Base-by-base conservation (phyloP, 805 yeast species). In the Metschnikowia gelsemii region DNA sequence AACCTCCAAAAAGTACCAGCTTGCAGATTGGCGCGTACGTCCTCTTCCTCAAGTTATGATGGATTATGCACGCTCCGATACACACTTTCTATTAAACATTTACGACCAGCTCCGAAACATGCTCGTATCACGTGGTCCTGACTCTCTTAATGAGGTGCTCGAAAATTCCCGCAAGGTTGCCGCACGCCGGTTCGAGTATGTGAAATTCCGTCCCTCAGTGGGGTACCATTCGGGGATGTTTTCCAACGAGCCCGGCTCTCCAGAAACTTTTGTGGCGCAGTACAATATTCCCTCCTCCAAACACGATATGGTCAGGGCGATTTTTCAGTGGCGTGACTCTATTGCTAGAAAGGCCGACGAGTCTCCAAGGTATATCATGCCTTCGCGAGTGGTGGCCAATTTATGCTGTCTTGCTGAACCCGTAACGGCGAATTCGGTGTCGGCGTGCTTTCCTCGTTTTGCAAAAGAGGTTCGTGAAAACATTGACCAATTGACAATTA, bases 21-120 rank as follows among this genome's bases (percentile, higher is more conserved):
- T 90, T 46, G 96, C 98, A 1, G 99, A 93, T 63, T 93, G 99
- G 99, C 78, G 99, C 59, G 65, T 83, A 5, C 75, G 99, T 50
- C 99, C 99, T 0, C 66, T 93, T 38, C 76, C 87, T 1, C 61
- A 68, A 8, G 80, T 87, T 27, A 84, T 93, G 90, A 63, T 72
- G 46, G 78, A 83, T 12, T 93, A 93, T 61, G 99, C 99, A 0
- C 76, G 96, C 49, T 85, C 96, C 0, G 99, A 93, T 63, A 93
- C 99, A 0, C 99, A 93, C 62, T 93, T 89, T 55, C 64, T 93
- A 38, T 70, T 93, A 26, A 78, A 84, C 60, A 84, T 93, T 12
- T 93, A 73, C 63, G 91, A 88, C 56, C 77, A 77, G 47, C 63
- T 93, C 62, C 80, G 79, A 46, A 82, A 82, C 50, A 71, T 73